Evolutionary conservation across 257 asterid species (phyloP), one percentile per base, ranked within the genome.

Genomic region (Gardenia jasminoides): DNA sequence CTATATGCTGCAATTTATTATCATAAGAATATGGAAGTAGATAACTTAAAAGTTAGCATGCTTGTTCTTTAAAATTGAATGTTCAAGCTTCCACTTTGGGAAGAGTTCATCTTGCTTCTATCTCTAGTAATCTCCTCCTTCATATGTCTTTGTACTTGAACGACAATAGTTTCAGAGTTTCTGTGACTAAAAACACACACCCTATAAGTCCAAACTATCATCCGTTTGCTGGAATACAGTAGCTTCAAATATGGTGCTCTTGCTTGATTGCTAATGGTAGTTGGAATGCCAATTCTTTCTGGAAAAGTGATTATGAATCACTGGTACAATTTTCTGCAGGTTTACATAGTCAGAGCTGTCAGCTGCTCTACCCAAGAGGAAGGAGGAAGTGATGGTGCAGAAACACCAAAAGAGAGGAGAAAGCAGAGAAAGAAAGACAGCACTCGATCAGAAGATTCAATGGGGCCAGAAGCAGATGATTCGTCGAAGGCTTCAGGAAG

Each of bases 271-370:
- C 26, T 56, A 19, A 56, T 56, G 26, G 64, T 56, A 56, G 61
- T 6, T 56, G 26, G 64, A 56, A 56, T 19, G 22, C 26, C 26
- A 20, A 56, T 6, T 56, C 64, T 46, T 56, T 24, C 9, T 56
- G 8, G 26, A 26, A 6, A 0, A 56, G 7, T 20, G 58, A 20
- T 6, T 56, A 56, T 7, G 24, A 19, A 56, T 24, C 22, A 56
- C 1, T 0, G 26, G n/a, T 0, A 46, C 33, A 20, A 10, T 15
- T 22, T 62, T 20, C 33, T 41, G 78, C 84, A 93, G 98, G 93
- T 93, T 41, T 82, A 93, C 82, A 87, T 87, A 56, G 91, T 90
- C 77, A 86, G 91, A 79, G 92, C 94, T 67, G 83, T 79, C 41
- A 68, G 80, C 46, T 69, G 83, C 76, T 44, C 79, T 73, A 83